Base-by-base conservation (phyloP, 179 eudicot species). In the Carnegiea gigantea region DNA sequence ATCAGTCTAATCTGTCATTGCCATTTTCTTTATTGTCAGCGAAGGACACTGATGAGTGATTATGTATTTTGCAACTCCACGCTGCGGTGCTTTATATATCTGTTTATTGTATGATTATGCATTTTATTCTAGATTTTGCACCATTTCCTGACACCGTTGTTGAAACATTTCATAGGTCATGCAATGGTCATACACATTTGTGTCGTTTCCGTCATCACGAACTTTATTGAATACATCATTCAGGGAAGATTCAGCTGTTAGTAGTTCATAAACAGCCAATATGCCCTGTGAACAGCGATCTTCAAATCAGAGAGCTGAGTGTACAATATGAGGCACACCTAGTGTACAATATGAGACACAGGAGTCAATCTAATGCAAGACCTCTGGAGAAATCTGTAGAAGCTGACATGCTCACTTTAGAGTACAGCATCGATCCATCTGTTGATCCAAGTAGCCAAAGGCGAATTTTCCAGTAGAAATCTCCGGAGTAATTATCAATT, bases 141-240 rank as follows among this genome's bases (percentile, higher is more conserved):
- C 15, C 48, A 1, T 77, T 38, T 4, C 10, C 62, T 84, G 43
- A 76, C 49, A 59, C n/a, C 0, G 38, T 17, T 67, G 20, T 73
- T 78, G 26, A 46, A 77, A 46, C 64, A 28, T 72, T 18, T 75
- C 73, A 20, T 26, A 85, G 84, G 84, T 51, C 53, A 57, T 57
- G n/a, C 62, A 18, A 26, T 57, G 62, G 67, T 73, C 78, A 54
- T 74, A 75, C 76, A 28, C 82, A n/a, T 24, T 23, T 68, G 36
- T 70, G 68, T 70, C 3, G 23, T 33, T 76, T 51, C 44, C 48
- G 13, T 59, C 53, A 38, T 75, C 21, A 9, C 65, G 48, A n/a
- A 79, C 57, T 28, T 48, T 54, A 70, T 23, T 43, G 70, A 70
- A 51, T 38, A 14, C 48, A 36, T 26, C 60, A 6, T 7, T 3